These are phyloP conservation scores for Tricholomella constricta DNA, from an alignment of 768 basidiomycete species.

Conservation along the genomic window DNA sequence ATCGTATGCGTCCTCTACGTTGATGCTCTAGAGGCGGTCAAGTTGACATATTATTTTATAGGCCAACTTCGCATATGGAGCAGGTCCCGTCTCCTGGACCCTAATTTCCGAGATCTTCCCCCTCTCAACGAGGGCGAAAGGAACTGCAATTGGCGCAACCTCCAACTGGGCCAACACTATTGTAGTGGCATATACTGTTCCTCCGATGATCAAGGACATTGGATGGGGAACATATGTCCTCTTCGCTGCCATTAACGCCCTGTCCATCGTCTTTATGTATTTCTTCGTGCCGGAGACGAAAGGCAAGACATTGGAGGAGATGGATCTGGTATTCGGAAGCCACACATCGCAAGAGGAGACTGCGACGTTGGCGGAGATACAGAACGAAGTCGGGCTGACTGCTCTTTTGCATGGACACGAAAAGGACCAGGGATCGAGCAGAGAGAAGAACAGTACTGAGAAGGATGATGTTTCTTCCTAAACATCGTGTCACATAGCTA, in stretches of 20 bases:
- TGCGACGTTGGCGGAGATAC: slow-evolving; percentile 14
- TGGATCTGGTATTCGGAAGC: slow-evolving; percentile 23
- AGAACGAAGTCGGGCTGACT: slow-evolving; percentile 17
- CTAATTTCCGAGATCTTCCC: slow-evolving; percentile 45
- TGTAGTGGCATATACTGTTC: slow-evolving; percentile 27
- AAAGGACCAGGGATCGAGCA: background rate
- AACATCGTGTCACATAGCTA: no score
- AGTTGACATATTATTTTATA: background rate
- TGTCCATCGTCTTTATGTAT: slow-evolving; percentile 27
- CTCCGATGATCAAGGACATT: slow-evolving; percentile 35
- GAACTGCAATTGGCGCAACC: slow-evolving; percentile 43
- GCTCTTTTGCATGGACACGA: slow-evolving; percentile 2
- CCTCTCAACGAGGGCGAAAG: slow-evolving; percentile 41
- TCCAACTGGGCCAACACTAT: slow-evolving; percentile 43
- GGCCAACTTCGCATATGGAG: slow-evolving; percentile 7
- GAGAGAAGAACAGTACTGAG: background rate
- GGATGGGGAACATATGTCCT: slow-evolving; percentile 37
- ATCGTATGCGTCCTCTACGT: slow-evolving; percentile 35
- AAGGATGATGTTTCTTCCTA: background rate
- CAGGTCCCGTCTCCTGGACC: slow-evolving; percentile 24
- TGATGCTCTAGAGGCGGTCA: slow-evolving; percentile 15
- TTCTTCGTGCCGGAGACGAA: slow-evolving; percentile 32
- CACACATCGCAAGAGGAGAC: slow-evolving; percentile 17
- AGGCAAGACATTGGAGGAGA: slow-evolving; percentile 31
- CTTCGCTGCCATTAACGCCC: slow-evolving; percentile 27